Conservation (phyloP, 441 rosid genomes). For the Pelargonium fulgidum region DNA sequence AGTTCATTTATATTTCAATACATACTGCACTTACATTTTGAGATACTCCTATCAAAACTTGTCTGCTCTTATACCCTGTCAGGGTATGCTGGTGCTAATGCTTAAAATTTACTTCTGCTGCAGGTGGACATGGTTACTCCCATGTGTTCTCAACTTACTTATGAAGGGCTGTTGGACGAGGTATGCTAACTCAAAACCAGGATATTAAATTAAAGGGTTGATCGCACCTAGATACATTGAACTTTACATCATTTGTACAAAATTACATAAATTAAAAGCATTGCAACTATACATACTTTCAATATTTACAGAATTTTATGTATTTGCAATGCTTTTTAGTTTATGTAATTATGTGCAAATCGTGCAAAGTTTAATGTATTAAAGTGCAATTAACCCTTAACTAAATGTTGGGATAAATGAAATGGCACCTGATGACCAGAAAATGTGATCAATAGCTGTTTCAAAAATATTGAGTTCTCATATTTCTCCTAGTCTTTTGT, state of each 20-base stretch:
- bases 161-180: conserved; percentile 94
- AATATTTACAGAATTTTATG: no score
- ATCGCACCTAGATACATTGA: no score
- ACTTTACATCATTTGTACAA: no score
- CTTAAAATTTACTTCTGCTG: conserved; percentile 23
- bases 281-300: no score
- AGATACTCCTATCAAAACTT: neutral
- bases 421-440: conserved; percentile 1
- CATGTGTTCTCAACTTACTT: conserved; percentile 86
- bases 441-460: neutral
- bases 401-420: neutral
- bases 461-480: conserved; percentile 8
- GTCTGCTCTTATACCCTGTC: neutral
- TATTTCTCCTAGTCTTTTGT: no score
- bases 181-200: conserved; percentile 33
- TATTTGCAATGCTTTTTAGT: no score
- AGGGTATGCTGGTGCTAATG: neutral
- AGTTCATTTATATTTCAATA: neutral
- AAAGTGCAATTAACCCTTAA: neutral
- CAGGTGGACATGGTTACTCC: conserved; percentile 98
- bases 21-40: neutral
- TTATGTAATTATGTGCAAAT: no score
- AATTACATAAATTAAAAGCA: no score
- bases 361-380: no score
- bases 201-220: neutral